Evolutionary conservation across 2,329 filamentous ascomycete species (phyloP), one percentile per base, ranked within the genome.

Genomic region (Diaporthe sp.): DNA sequence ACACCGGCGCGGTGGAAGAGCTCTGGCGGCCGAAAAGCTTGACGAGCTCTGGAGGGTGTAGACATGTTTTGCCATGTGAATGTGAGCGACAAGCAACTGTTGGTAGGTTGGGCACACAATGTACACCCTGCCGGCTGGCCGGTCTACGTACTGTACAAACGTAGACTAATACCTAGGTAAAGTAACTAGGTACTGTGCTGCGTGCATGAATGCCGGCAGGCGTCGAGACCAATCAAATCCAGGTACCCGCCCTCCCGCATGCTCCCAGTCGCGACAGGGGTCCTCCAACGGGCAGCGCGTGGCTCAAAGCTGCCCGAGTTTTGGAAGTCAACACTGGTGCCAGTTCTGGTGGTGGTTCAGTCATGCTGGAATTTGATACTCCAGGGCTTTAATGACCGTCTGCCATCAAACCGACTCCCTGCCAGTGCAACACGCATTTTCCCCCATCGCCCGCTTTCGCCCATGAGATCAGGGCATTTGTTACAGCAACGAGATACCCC

Each of bases 211-310:
- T 68, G 49, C 49, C 44, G 49, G 65, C 49, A 69, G 65, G 34
- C 49, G 22, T 55, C 19, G 5, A 22, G n/a, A 51, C 71, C 71
- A 73, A 73, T 73, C 59, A 73, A 42, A 53, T 62, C 58, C 71
- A 49, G 57, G 55, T 42, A 53, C 71, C 57, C 55, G 46, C 71
- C 10, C 58, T 53, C 55, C 34, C 28, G 59, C 71, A 73, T 73
- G 71, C 71, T 69, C 34, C 55, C 55, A 68, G 74, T 76, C 74
- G 74, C 74, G 74, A 74, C 74, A 74, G 74, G 74, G 74, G 74
- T 71, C 44, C 77, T 78, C 79, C 77, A 65, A 73, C 71, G 71
- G 71, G 25, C 58, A 67, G 57, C 58, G 53, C 57, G 67, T 65
- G 57, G 58, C 67, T 68, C 73, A n/a, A 71, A 62, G 57, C 73